A percentile compares a stretch with the other conserved stretches of the same genome.
These are phyloP conservation scores for Sutorius eximius DNA, from an alignment of 1,284 basidiomycete species.

Conservation along the genomic window DNA sequence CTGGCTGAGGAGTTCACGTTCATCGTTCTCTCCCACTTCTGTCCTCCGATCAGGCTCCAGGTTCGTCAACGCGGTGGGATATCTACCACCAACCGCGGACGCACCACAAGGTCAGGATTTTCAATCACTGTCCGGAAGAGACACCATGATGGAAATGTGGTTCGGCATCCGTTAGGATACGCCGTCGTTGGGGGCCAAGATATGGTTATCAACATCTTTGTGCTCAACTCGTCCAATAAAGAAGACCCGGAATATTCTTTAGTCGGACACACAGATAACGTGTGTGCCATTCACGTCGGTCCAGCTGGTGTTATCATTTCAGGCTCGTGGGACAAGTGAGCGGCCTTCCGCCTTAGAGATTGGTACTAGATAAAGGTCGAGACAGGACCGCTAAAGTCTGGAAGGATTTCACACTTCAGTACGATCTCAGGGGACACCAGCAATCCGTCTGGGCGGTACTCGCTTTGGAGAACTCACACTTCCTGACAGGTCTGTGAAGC, in stretches of 20 bases:
- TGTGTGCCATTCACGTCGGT: constrained; percentile 82
- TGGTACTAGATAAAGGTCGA: not conserved
- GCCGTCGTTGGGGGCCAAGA: constrained; percentile 85
- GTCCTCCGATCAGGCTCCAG: constrained; percentile 70
- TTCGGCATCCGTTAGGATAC: constrained; percentile 56
- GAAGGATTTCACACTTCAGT: constrained; percentile 75
- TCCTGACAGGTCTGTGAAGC: constrained; percentile 70
- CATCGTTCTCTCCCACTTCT: constrained; percentile 52
- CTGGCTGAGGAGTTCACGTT: constrained; percentile 65
- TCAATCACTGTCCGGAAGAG: constrained; percentile 7
- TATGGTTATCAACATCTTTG: constrained; percentile 79
- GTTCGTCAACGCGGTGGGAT: constrained; percentile 82
- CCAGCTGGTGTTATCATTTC: constrained; percentile 77
- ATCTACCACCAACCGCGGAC: constrained; percentile 65
- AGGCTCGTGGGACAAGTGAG: constrained; percentile 97
- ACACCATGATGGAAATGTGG: not conserved
- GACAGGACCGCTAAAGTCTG: constrained; percentile 90
- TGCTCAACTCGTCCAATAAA: constrained; percentile 51
- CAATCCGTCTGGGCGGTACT: constrained; percentile 96
- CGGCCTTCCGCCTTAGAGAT: constrained; percentile 12
- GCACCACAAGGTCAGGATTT: constrained; percentile 62
- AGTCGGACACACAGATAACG: constrained; percentile 87
- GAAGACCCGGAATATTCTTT: constrained; percentile 79
- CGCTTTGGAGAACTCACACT: constrained; percentile 76
- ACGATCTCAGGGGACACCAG: constrained; percentile 83